Conservation (phyloP, 2,329 filamentous ascomycete species). For the Lasiodiplodia citricola region DNA sequence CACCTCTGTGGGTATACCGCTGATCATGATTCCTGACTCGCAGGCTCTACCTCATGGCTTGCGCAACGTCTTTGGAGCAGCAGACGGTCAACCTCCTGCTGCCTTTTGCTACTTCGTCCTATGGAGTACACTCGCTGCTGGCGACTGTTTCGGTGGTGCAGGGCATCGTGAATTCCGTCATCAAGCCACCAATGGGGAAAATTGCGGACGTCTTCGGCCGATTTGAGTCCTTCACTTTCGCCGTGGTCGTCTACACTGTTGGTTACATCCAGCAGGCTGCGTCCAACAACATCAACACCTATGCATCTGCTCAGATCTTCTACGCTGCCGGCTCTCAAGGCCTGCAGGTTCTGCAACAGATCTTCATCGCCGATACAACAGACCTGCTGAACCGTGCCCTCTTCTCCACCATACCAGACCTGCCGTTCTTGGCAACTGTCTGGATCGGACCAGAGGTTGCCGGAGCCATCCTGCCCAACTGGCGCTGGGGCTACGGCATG, state of each 20-base stretch:
- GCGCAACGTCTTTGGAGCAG: conserved; percentile 69
- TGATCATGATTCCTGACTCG: conserved; percentile 30
- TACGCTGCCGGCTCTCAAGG: conserved; percentile 66
- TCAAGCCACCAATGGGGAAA: conserved; percentile 67
- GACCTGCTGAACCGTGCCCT: conserved; percentile 65
- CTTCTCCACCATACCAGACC: conserved; percentile 62
- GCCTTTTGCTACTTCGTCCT: conserved; percentile 70
- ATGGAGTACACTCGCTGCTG: conserved; percentile 67
- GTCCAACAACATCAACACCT: conserved; percentile 59
- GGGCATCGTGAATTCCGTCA: conserved; percentile 66
- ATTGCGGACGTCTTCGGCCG: conserved; percentile 67
- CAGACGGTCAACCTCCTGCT: conserved; percentile 67
- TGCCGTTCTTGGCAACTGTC: conserved; percentile 65
- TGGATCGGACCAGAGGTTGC: conserved; percentile 65
- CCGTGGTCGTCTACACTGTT: conserved; percentile 59
- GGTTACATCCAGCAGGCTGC: conserved; percentile 65
- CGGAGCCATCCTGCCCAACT: conserved; percentile 56
- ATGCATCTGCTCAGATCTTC: conserved; percentile 63
- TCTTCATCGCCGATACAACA: conserved; percentile 69
- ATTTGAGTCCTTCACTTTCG: conserved; percentile 62
- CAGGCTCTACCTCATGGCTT: conserved; percentile 62
- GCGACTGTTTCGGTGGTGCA: conserved; percentile 69
- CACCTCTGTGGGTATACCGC: neutral
- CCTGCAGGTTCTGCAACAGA: conserved; percentile 65
- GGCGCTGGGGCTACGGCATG: conserved; percentile 68